Conservation (phyloP, 306 rosid genomes). For the Rosa persica region DNA sequence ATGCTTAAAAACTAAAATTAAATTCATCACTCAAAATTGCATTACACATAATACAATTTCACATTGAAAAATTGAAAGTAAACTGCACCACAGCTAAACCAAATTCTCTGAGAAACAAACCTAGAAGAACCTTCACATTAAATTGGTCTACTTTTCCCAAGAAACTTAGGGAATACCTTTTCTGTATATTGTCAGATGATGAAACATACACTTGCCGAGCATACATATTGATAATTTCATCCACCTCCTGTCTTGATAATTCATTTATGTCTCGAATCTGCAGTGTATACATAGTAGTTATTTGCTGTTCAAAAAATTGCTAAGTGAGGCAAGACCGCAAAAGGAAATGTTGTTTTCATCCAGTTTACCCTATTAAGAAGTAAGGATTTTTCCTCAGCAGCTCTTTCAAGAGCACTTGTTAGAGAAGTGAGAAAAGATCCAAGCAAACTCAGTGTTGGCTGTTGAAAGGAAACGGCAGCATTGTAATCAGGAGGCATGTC, state of each 20-base stretch:
- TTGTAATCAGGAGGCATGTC: constrained; percentile 48
- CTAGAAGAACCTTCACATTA: neutral
- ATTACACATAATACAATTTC: neutral
- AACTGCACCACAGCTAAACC: neutral
- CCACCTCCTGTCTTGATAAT: constrained; percentile 89
- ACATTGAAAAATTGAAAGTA: neutral
- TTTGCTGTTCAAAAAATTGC: neutral
- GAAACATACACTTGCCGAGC: constrained; percentile 54
- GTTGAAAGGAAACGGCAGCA: constrained; percentile 57
- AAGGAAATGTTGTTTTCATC: constrained; percentile 9
- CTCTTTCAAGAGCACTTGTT: constrained; percentile 77
- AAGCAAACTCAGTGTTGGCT: constrained; percentile 69
- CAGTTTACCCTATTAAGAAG: constrained; percentile 68
- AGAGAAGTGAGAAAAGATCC: constrained; percentile 64
- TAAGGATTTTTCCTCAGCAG: constrained; percentile 76
- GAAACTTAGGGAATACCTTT: constrained; percentile 40
- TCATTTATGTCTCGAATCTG: constrained; percentile 93
- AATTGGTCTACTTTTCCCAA: neutral
- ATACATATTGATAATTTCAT: constrained; percentile 74
- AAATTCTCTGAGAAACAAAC: neutral
- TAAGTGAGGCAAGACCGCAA: neutral
- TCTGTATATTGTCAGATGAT: constrained; percentile 81
- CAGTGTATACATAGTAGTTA: neutral
- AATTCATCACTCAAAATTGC: neutral
- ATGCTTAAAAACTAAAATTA: neutral